Percentiles rank a stretch among this genome's conserved stretches.
Evolutionary conservation across 73 alveolate genomes (phyloP).

Genomic region (Tetrahymena thermophila): DNA sequence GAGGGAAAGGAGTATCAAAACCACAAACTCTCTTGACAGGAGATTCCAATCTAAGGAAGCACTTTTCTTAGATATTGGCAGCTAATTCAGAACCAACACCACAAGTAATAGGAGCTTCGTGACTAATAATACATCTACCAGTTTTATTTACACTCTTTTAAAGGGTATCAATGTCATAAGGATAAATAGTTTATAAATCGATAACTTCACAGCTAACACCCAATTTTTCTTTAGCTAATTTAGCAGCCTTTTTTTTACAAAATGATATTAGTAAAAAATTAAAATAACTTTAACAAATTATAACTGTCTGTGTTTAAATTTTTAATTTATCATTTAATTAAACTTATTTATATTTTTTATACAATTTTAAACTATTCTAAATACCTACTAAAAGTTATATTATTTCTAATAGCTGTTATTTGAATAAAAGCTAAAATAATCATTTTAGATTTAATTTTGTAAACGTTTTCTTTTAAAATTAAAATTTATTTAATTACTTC

Average conservation of each 20-base stretch:
- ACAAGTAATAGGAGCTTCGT: constrained; percentile 90
- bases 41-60: constrained; percentile 75
- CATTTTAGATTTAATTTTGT: too few relatives aligned
- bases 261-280: background rate
- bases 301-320: too few relatives aligned
- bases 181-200: constrained; percentile 85
- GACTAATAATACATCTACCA: constrained; percentile 75
- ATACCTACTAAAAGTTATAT: too few relatives aligned
- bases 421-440: too few relatives aligned
- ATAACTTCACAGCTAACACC: constrained; percentile 85
- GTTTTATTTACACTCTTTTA: constrained; percentile 76
- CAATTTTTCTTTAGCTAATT: constrained; percentile 58
- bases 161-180: constrained; percentile 86
- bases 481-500: constrained; percentile 34
- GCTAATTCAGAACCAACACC: constrained; percentile 95
- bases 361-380: too few relatives aligned
- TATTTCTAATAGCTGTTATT: too few relatives aligned
- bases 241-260: constrained; percentile 48
- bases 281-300: background rate
- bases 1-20: constrained; percentile 85
- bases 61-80: constrained; percentile 76
- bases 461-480: background rate
- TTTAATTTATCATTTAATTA: too few relatives aligned
- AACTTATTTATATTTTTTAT: too few relatives aligned
- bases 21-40: constrained; percentile 81